Evolutionary conservation across 2,329 filamentous ascomycete genomes (phyloP), one percentile per base, ranked within the genome.

Genomic region (Cladosporium oxysporum): DNA sequence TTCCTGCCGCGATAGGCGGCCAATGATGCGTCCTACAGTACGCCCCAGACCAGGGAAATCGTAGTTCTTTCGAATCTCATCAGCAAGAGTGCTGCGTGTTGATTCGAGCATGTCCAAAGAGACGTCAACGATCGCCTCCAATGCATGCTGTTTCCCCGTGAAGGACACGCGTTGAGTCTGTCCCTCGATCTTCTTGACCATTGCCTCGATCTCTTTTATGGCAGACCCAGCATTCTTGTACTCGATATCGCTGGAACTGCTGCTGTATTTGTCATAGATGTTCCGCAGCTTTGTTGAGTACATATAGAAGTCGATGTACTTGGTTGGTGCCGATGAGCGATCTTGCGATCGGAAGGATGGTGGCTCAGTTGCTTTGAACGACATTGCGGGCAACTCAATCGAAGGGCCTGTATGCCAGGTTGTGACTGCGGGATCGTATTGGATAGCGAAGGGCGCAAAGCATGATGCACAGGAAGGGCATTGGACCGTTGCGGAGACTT

Each of bases 201-300:
- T 41, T 5, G 12, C 31, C 14, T 58, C 21, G 4, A 58, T 28
- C 33, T 41, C 55, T 6, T 18, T 23, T n/a, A 7, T 14, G 18
- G 33, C 33, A 23, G 12, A 12, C n/a, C n/a, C n/a, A 8, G 55
- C 11, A 11, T 58, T 41, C 12, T 58, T 21, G 31, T 58, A 58
- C n/a, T 41, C 55, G 1, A 2, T 28, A 12, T 21, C 10, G 23
- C 55, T 12, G n/a, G 55, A 58, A 58, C 55, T 58, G 31, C 55
- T 58, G 33, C 55, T 41, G 55, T 58, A 41, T 41, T 58, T 58
- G 55, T 41, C 31, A 14, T 58, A 58, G 12, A 41, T 14, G 3
- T 18, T 37, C 6, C 1, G 31, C 12, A 28, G 21, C 18, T 37
- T 35, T n/a, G 12, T 28, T 21, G 23, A 3, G 55, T 41, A 58